Conservation (phyloP, 1,284 basidiomycete species). For the Ustilago xerochloae region DNA sequence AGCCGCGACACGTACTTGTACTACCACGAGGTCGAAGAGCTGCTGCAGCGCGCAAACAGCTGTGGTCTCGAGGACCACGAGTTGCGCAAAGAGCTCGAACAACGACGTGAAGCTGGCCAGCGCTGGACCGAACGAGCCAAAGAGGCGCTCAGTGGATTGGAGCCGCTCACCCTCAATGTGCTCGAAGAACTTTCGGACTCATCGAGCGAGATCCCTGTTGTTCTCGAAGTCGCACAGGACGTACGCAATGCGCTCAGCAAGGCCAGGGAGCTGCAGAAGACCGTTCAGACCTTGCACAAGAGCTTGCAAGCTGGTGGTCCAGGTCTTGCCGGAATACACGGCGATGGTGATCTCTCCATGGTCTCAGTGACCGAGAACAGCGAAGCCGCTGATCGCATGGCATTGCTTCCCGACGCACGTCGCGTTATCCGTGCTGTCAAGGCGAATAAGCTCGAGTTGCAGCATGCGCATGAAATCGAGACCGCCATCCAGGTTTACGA, state of each 20-base stretch:
- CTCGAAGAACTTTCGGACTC: slow-evolving; percentile 47
- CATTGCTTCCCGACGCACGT: slow-evolving; percentile 52
- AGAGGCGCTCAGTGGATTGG: slow-evolving; percentile 15
- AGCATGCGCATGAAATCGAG: slow-evolving; percentile 32
- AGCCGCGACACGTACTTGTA: slow-evolving; percentile 67
- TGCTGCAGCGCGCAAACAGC: slow-evolving; percentile 76
- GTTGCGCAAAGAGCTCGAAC: slow-evolving; percentile 37
- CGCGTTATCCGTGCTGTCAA: slow-evolving; percentile 37
- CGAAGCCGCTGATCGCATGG: slow-evolving; percentile 34
- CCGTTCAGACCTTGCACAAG: slow-evolving; percentile 27
- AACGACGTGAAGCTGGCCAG: slow-evolving; percentile 37
- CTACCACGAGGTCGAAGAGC: slow-evolving; percentile 72
- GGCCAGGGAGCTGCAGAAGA: slow-evolving; percentile 44
- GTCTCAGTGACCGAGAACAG: slow-evolving; percentile 37
- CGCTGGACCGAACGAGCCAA: slow-evolving; percentile 44
- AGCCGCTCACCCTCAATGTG: slow-evolving; percentile 18
- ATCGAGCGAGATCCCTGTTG: slow-evolving; percentile 43
- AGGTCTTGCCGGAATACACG: slow-evolving; percentile 1
- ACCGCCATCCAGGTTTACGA: slow-evolving; percentile 51
- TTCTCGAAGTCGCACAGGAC: slow-evolving; percentile 38
- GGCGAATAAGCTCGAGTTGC: slow-evolving; percentile 43
- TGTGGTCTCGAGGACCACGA: slow-evolving; percentile 73
- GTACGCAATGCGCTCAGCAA: slow-evolving; percentile 35
- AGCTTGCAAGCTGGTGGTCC: slow-evolving; percentile 14
- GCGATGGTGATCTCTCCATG: slow-evolving; percentile 42